A percentile compares a stretch with the other conserved stretches of the same genome.
Conservation (phyloP, 176 grass and related monocot genomes). For the Olyra latifolia region DNA sequence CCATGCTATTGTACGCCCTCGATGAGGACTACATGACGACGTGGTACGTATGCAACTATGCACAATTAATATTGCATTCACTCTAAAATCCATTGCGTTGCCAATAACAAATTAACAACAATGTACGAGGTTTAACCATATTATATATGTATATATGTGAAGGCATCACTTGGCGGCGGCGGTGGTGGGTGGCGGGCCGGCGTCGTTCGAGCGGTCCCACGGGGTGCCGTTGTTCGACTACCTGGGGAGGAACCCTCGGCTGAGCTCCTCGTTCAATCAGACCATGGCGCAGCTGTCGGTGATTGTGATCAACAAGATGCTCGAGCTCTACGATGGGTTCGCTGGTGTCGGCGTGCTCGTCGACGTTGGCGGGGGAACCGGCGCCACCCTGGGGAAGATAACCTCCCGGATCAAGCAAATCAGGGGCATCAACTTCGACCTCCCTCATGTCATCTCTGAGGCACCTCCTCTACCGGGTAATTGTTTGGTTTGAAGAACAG, state of each 20-base stretch:
- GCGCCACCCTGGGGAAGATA: slow-evolving; percentile 27
- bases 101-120: not conserved
- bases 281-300: slow-evolving; percentile 43
- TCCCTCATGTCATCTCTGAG: slow-evolving; percentile 32
- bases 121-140: not conserved
- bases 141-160: not conserved
- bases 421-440: slow-evolving; percentile 41
- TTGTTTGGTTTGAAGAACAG: too few species aligned
- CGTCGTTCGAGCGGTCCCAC: slow-evolving; percentile 48
- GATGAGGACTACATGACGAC: slow-evolving; percentile 17
- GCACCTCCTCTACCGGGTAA: not conserved
- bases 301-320: slow-evolving; percentile 25
- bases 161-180: slow-evolving; percentile 31
- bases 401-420: not conserved
- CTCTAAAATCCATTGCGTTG: not conserved
- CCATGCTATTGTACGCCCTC: not conserved
- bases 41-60: not conserved
- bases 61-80: too few species aligned
- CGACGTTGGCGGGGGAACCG: slow-evolving; percentile 40
- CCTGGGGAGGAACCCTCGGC: slow-evolving; percentile 17
- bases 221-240: slow-evolving; percentile 49
- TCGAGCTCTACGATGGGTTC: slow-evolving; percentile 11
- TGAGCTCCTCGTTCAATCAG: slow-evolving; percentile 48
- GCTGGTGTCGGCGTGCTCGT: slow-evolving; percentile 24
- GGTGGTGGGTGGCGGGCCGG: slow-evolving; percentile 18